Evolutionary conservation across 495 filamentous ascomycete genomes (phyloP).

Genomic region (Aspergillus homomorphus): DNA sequence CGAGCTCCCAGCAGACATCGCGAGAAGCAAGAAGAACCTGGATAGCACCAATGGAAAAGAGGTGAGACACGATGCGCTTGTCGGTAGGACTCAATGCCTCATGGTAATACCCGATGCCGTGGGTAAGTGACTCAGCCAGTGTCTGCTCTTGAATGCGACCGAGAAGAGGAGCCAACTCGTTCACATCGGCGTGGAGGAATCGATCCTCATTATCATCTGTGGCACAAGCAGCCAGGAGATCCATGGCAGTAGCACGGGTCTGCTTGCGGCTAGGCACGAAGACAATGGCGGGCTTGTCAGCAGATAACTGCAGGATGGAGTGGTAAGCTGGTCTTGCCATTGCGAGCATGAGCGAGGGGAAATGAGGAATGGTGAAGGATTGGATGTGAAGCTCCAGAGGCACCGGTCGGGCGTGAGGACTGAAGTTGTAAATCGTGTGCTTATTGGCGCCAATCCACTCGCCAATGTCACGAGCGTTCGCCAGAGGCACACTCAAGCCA

Average conservation of each 20-base stretch:
- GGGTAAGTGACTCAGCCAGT: conserved; percentile 85
- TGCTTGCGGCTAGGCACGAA: conserved; percentile 95
- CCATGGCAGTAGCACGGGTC: conserved; percentile 81
- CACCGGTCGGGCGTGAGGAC: conserved; percentile 79
- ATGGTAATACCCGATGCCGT: conserved; percentile 96
- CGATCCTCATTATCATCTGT: conserved; percentile 91
- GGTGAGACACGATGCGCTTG: conserved; percentile 87
- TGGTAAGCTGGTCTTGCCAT: conserved; percentile 95
- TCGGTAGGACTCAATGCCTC: conserved; percentile 86
- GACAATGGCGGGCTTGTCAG: conserved; percentile 82
- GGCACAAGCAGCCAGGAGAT: conserved; percentile 78
- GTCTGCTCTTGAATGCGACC: conserved; percentile 78
- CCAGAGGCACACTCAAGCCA: conserved; percentile 86
- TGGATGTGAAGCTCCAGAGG: conserved; percentile 94
- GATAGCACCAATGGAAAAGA: conserved; percentile 88
- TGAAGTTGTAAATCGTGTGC: conserved; percentile 98
- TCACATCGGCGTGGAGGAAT: conserved; percentile 77
- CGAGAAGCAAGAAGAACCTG: conserved; percentile 91
- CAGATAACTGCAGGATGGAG: conserved; percentile 77
- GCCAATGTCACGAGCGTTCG: conserved; percentile 88
- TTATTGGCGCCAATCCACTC: conserved; percentile 99
- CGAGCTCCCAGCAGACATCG: conserved; percentile 95
- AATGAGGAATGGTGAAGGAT: conserved; percentile 93
- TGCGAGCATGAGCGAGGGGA: conserved; percentile 94
- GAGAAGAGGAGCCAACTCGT: conserved; percentile 79